Evolutionary conservation across 768 basidiomycete genomes (phyloP).

Genomic region (Coprinopsis sp.): DNA sequence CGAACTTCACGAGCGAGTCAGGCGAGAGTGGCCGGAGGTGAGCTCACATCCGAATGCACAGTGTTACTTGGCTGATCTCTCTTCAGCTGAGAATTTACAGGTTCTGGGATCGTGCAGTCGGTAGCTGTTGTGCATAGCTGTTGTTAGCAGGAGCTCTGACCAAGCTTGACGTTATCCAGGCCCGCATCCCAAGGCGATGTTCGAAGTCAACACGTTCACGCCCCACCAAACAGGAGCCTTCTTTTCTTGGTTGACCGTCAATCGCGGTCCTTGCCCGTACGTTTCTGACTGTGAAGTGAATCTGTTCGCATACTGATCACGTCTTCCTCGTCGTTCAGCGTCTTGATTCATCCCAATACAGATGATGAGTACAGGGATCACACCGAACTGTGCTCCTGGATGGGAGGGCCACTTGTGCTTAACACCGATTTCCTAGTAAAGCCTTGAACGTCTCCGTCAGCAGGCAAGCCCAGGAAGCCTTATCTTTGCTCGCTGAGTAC

Average conservation of each 20-base stretch:
- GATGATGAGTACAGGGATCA: slow-evolving; percentile 52
- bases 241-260: slow-evolving; percentile 62
- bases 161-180: slow-evolving; percentile 28
- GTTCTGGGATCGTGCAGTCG: slow-evolving; percentile 60
- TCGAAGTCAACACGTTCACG: slow-evolving; percentile 62
- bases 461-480: background rate
- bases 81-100: slow-evolving; percentile 54
- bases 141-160: background rate
- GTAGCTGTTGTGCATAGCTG: slow-evolving; percentile 32
- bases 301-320: background rate
- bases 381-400: slow-evolving; percentile 61
- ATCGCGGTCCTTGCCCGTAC: slow-evolving; percentile 69
- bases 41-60: background rate
- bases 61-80: slow-evolving; percentile 3
- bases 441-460: background rate
- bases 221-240: slow-evolving; percentile 68
- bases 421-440: slow-evolving; percentile 35
- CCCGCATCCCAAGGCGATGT: slow-evolving; percentile 69
- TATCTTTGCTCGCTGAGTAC: background rate
- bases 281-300: slow-evolving; percentile 21
- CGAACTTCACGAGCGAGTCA: slow-evolving; percentile 54
- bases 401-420: slow-evolving; percentile 58
- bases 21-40: slow-evolving; percentile 68
- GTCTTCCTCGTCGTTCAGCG: slow-evolving; percentile 32
- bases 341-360: slow-evolving; percentile 71